phyloP scores from a whole-genome alignment of 345 rosid genomes.

The Acer campestre region DNA sequence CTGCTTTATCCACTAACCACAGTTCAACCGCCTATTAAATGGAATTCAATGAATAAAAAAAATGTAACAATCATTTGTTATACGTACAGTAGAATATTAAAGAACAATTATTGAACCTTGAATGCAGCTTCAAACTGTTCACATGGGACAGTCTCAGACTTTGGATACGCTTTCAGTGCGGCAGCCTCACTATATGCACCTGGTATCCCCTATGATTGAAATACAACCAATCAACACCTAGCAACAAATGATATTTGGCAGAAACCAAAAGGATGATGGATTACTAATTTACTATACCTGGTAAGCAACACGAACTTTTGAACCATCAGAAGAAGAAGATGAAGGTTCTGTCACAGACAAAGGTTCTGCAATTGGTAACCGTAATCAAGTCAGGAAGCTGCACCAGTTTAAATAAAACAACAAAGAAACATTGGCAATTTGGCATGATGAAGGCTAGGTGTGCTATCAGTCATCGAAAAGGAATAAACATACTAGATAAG shows the following conservation, averaged over 20 bases:
- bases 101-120: slow-evolving; percentile 48
- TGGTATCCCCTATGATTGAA: slow-evolving; percentile 66
- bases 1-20: slow-evolving; percentile 92
- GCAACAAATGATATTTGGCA: slow-evolving; percentile 17
- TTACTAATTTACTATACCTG: slow-evolving; percentile 55
- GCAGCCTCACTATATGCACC: slow-evolving; percentile 97
- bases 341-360: not conserved
- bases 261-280: slow-evolving; percentile 14
- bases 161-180: slow-evolving; percentile 82
- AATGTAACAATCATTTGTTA: not conserved
- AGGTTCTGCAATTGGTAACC: slow-evolving; percentile 22
- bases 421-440: not conserved
- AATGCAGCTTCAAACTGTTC: slow-evolving; percentile 85
- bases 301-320: slow-evolving; percentile 79
- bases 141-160: slow-evolving; percentile 89
- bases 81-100: slow-evolving; percentile 5
- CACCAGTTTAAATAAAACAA: not conserved
- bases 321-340: slow-evolving; percentile 41
- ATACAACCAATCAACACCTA: slow-evolving; percentile 21
- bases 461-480: not conserved
- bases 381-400: slow-evolving; percentile 7
- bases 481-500: not conserved
- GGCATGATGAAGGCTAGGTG: not conserved
- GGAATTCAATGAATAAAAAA: slow-evolving; percentile 2
- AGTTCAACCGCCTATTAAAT: slow-evolving; percentile 85